These are phyloP conservation scores for Pholiota molesta DNA, from an alignment of 768 basidiomycete genomes.

Conservation along the genomic window DNA sequence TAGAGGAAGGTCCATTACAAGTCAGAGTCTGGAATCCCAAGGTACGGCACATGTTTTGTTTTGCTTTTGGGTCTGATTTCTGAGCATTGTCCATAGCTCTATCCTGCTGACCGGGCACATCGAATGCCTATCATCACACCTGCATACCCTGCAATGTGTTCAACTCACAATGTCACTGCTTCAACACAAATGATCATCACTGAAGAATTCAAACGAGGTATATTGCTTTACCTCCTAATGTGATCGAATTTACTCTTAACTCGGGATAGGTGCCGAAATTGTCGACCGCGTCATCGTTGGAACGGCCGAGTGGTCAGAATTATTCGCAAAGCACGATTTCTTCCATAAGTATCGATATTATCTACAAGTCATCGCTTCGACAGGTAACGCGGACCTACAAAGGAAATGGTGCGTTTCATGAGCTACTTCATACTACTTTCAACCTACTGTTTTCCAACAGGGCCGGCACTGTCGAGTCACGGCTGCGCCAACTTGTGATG, in stretches of 20 bases:
- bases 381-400: slow-evolving; percentile 80
- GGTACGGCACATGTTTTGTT: slow-evolving; percentile 41
- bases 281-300: slow-evolving; percentile 91
- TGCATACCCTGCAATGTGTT: slow-evolving; percentile 98
- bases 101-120: slow-evolving; percentile 91
- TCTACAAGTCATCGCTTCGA: slow-evolving; percentile 92
- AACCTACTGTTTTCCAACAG: slow-evolving; percentile 27
- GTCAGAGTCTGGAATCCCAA: slow-evolving; percentile 99
- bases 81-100: slow-evolving; percentile 55
- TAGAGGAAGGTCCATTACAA: slow-evolving; percentile 91
- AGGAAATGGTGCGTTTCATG: slow-evolving; percentile 79
- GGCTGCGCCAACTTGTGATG: slow-evolving; percentile 94
- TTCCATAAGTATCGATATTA: slow-evolving; percentile 97
- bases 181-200: slow-evolving; percentile 97
- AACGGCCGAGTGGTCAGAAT: slow-evolving; percentile 84
- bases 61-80: not conserved
- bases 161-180: slow-evolving; percentile 95
- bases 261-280: slow-evolving; percentile 78
- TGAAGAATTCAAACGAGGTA: slow-evolving; percentile 93
- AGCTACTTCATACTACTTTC: not conserved
- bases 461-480: slow-evolving; percentile 98
- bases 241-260: slow-evolving; percentile 5
- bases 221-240: slow-evolving; percentile 8
- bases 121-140: slow-evolving; percentile 99
- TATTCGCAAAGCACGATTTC: slow-evolving; percentile 96